Percentiles rank a stretch among this genome's conserved stretches.
Evolutionary conservation across 2,329 filamentous ascomycete genomes (phyloP).

Genomic region (Blastomyces gilchristii): DNA sequence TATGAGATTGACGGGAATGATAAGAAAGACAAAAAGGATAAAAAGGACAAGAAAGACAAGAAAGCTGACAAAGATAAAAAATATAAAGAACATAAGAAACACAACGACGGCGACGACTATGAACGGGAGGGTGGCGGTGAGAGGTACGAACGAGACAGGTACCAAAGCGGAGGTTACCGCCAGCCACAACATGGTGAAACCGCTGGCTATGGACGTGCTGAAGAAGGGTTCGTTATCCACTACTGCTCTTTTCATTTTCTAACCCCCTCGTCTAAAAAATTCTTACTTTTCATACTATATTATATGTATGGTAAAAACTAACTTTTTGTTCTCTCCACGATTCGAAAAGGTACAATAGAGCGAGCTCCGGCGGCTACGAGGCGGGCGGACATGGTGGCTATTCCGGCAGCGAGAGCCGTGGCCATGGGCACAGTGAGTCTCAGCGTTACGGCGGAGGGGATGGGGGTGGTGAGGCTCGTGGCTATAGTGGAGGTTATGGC

Average conservation of each 20-base stretch:
- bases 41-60: conserved; percentile 13
- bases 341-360: background rate
- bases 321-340: background rate
- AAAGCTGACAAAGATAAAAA: conserved; percentile 8
- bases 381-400: background rate
- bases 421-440: background rate
- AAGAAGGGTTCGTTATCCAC: conserved; percentile 8
- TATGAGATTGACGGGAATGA: background rate
- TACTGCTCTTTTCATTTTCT: no score
- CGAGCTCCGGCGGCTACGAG: background rate
- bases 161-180: conserved; percentile 6
- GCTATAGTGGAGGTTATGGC: background rate
- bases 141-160: conserved; percentile 13
- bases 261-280: background rate
- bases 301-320: background rate
- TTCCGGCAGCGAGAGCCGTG: background rate
- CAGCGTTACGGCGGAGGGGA: background rate
- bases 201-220: conserved; percentile 6
- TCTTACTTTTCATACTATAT: background rate
- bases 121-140: conserved; percentile 9
- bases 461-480: background rate
- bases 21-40: conserved; percentile 11
- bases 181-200: conserved; percentile 8
- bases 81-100: conserved; percentile 13
- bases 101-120: conserved; percentile 12